These are phyloP conservation scores for Rhododendron williamsianum DNA, from an alignment of 148 eudicot species.

Conservation along the genomic window DNA sequence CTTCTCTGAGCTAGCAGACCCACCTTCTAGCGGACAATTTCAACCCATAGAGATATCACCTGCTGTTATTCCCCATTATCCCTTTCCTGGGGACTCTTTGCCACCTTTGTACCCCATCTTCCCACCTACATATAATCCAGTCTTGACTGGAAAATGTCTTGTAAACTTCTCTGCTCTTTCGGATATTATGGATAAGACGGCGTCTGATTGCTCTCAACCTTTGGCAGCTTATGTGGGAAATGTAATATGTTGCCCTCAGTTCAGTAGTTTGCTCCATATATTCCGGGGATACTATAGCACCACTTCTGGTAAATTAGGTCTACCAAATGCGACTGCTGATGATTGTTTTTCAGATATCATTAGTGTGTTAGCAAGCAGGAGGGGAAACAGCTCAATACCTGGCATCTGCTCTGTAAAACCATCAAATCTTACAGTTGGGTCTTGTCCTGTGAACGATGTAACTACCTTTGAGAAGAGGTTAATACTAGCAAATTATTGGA, in stretches of 20 bases:
- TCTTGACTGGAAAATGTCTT: conserved; percentile 87
- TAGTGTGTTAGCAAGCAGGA: conserved; percentile 75
- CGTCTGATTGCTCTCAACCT: conserved; percentile 72
- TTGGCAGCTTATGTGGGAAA: conserved; percentile 70
- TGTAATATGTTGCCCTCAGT: conserved; percentile 91
- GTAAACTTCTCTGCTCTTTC: conserved; percentile 85
- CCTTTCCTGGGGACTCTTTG: conserved; percentile 45
- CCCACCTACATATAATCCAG: conserved; percentile 70
- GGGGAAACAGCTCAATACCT: conserved; percentile 71
- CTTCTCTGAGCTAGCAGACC: conserved; percentile 39
- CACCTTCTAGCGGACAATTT: conserved; percentile 52
- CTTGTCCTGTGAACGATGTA: conserved; percentile 80
- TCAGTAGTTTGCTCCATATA: conserved; percentile 72
- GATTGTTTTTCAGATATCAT: conserved; percentile 84
- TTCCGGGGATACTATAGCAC: conserved; percentile 72
- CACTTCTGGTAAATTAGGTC: conserved; percentile 54
- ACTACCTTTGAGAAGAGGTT: conserved; percentile 61
- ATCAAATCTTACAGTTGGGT: conserved; percentile 79
- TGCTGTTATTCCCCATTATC: conserved; percentile 68
- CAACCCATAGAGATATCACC: conserved; percentile 89
- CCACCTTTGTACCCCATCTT: conserved; percentile 79
- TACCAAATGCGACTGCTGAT: conserved; percentile 53
- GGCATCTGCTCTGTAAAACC: conserved; percentile 68
- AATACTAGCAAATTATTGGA: conserved; percentile 82
- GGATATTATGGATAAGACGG: conserved; percentile 70